phyloP scores from a whole-genome alignment of 352 stramenopile species.

The Phytophthora nicotianae region DNA sequence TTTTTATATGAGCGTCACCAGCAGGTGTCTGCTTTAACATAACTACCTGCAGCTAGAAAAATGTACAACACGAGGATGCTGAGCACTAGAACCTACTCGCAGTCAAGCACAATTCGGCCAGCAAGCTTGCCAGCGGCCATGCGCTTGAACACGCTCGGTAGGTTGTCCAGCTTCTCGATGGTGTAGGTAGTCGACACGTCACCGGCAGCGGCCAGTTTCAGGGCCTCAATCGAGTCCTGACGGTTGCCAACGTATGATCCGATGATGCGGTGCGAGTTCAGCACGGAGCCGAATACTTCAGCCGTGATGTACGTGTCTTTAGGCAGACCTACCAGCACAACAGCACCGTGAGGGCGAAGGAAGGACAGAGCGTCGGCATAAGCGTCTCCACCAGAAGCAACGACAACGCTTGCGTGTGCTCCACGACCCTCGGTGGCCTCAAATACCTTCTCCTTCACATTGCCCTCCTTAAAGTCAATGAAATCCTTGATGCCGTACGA shows the following conservation, averaged over 20 bases:
- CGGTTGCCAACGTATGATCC: slow-evolving; percentile 62
- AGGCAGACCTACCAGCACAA: slow-evolving; percentile 72
- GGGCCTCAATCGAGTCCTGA: slow-evolving; percentile 57
- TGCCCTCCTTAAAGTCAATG: slow-evolving; percentile 66
- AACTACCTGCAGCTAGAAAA: slow-evolving; percentile 22
- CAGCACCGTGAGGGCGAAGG: slow-evolving; percentile 62
- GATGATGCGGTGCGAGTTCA: slow-evolving; percentile 53
- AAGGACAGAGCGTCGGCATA: slow-evolving; percentile 58
- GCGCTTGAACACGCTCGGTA: slow-evolving; percentile 51
- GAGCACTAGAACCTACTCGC: slow-evolving; percentile 37
- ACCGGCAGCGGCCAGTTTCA: slow-evolving; percentile 53
- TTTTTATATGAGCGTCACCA: too few relatives aligned
- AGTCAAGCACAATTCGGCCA: slow-evolving; percentile 56
- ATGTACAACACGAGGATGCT: slow-evolving; percentile 21
- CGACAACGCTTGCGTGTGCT: slow-evolving; percentile 70
- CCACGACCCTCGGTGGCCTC: slow-evolving; percentile 44
- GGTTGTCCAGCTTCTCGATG: slow-evolving; percentile 47
- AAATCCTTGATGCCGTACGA: slow-evolving; percentile 73
- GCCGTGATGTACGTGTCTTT: slow-evolving; percentile 51
- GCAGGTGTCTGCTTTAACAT: neutral
- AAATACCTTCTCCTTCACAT: slow-evolving; percentile 48
- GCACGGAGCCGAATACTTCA: slow-evolving; percentile 45
- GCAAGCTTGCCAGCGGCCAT: slow-evolving; percentile 47
- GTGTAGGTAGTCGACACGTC: slow-evolving; percentile 53
- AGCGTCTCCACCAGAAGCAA: slow-evolving; percentile 60